Evolutionary conservation across 768 basidiomycete genomes (phyloP), one percentile per base, ranked within the genome.

Genomic region (Calocera cornea): DNA sequence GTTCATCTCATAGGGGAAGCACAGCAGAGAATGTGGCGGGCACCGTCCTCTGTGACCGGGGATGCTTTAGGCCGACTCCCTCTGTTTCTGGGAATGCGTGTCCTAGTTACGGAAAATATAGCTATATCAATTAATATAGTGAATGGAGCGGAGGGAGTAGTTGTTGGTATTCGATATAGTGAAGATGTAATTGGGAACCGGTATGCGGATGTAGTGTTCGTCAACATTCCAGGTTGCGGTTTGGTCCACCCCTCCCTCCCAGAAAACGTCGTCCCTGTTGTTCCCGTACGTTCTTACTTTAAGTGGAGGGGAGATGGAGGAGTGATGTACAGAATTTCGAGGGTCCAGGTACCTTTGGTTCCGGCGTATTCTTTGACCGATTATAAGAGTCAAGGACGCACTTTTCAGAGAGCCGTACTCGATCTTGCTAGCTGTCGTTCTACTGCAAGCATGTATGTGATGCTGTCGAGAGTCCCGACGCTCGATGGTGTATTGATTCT

Each of bases 311-410:
- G 7, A 5, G 36, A 38, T 5, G 14, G 36, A 5, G 36, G 36
- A 38, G 14, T 5, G 5, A 14, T 5, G 36, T 38, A 38, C 14
- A 14, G 36, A 38, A 38, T 38, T 5, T 38, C 36, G 7, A 5
- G 36, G 14, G 7, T 38, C 36, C 36, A 38, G 36, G 36, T 38
- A 5, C 65, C 50, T 3, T 34, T 67, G 5, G 24, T 67, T 11
- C 66, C 66, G 14, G 49, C 66, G 10, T 67, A 63, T n/a, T 29
- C 66, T 7, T 67, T 34, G 11, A 67, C 66, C 12, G 50, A 67
- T 41, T 67, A 67, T 38, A 67, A 67, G 27, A 41, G 50, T 19
- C 50, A 67, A 31, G 66, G 66, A 2, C 14, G 66, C 10, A 63
- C 66, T 11, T 19, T 67, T 19, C 29, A 60, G n/a, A 17, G n/a